phyloP scores from a whole-genome alignment of 176 grass and related monocot genomes.

The Zoysia pacifica region DNA sequence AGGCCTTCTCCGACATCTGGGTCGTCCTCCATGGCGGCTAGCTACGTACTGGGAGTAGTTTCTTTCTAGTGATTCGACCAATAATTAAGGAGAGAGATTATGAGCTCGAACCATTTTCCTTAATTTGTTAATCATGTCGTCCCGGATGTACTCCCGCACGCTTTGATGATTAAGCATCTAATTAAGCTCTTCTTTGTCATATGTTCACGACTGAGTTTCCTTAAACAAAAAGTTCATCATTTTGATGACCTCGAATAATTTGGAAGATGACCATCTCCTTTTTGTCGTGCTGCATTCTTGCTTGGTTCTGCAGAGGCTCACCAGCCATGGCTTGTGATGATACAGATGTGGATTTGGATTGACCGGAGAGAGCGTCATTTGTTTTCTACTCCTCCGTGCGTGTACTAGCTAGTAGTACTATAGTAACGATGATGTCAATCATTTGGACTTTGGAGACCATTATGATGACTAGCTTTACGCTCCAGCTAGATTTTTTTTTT shows the following conservation, averaged over 20 bases:
- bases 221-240: no score
- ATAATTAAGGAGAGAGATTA: not conserved
- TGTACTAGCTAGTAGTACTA: constrained; percentile 18
- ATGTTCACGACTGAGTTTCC: no score
- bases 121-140: not conserved
- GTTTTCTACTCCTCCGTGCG: not conserved
- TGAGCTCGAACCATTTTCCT: not conserved
- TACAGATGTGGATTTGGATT: constrained; percentile 41
- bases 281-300: not conserved
- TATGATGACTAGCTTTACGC: not conserved
- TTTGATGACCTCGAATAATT: not conserved
- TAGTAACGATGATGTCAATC: constrained; percentile 25
- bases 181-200: no score
- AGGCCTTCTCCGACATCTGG: constrained; percentile 98
- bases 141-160: no score
- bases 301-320: constrained; percentile 2
- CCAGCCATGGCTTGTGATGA: constrained; percentile 36
- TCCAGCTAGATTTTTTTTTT: no score
- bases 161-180: no score
- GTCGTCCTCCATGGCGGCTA: constrained; percentile 62
- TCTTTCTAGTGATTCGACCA: not conserved
- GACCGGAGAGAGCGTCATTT: constrained; percentile 6
- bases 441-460: constrained; percentile 44
- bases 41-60: not conserved
- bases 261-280: not conserved